These are phyloP conservation scores for Geum urbanum DNA, from an alignment of 306 rosid species.

Conservation along the genomic window DNA sequence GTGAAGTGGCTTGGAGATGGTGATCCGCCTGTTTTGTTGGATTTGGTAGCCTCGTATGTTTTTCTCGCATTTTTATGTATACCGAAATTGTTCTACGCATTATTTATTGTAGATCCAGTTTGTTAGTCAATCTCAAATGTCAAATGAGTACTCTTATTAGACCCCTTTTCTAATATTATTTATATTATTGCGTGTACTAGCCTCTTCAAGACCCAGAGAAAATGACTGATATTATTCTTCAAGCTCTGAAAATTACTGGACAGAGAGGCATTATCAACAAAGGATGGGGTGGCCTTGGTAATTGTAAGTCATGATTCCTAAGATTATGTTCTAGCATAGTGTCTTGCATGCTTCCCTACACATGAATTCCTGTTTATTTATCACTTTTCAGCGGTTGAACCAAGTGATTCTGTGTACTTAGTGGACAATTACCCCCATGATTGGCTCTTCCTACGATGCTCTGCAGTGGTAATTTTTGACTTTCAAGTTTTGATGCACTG, in stretches of 20 bases:
- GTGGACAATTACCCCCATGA: conserved; percentile 95
- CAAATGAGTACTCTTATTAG: not conserved
- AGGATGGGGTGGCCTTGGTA: conserved; percentile 98
- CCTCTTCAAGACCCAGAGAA: conserved; percentile 72
- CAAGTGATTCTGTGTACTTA: conserved; percentile 53
- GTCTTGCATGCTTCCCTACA: not conserved
- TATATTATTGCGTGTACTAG: conserved; percentile 37
- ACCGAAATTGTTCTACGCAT: not conserved
- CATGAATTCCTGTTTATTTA: not conserved
- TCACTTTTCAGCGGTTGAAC: conserved; percentile 54
- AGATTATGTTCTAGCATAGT: not conserved
- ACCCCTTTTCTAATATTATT: not conserved
- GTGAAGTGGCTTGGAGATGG: conserved; percentile 81
- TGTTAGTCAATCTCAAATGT: not conserved
- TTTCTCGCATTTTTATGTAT: not conserved
- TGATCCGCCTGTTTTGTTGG: conserved; percentile 69
- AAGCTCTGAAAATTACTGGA: conserved; percentile 70
- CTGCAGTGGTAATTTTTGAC: conserved; percentile 59
- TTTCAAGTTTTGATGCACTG: conserved; percentile 1
- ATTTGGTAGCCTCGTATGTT: conserved; percentile 97
- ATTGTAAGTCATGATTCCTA: conserved; percentile 53
- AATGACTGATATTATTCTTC: conserved; percentile 68
- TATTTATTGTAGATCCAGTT: not conserved
- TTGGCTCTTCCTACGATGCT: conserved; percentile 86
- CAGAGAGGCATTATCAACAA: conserved; percentile 89